Base-by-base conservation (phyloP, 768 basidiomycete species). In the Mrakia hoshinonis region DNA sequence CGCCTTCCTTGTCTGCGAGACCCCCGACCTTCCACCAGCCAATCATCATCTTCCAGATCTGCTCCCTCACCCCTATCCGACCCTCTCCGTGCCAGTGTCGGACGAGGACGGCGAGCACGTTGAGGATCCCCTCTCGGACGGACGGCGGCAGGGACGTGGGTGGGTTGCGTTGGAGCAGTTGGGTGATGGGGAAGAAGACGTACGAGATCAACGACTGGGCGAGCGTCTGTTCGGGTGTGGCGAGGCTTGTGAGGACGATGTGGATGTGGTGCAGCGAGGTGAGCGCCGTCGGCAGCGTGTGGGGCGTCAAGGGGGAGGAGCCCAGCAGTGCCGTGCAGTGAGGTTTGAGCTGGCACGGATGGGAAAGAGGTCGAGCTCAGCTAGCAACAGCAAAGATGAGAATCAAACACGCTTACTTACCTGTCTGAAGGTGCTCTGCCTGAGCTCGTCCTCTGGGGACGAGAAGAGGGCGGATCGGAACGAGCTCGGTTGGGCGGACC, bases 141-240 rank as follows among this genome's bases (percentile, higher is more conserved):
- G 87, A 87, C 76, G 92, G 88, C 10, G 91, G 89, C 60, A 95
- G 87, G 18, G 84, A 81, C 7, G 83, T 76, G 3, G 87, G 84
- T 20, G 84, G 76, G 77, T 93, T 91, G 39, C 90, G 87, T 62
- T 89, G 87, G 46, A 97, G 83, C 63, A 96, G 85, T 36, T 87
- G 85, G 2, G 92, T 92, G 49, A 97, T 79, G 3, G 95, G 95
- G 75, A 92, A 89, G 80, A 94, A 90, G 36, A 87, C 82, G 78
- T 97, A 98, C 55, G 89, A 87, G 54, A 91, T 85, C 61, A 92
- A 82, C 20, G 85, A 84, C 0, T 85, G 77, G 1, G 84, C 82
- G 46, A 91, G 82, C 4, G 78, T 65, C 46, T 75, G 71, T 10
- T 78, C 78, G 10, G 81, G 79, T 15, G 80, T 74, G 12, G 82